A percentile compares a stretch with the other conserved stretches of the same genome.
These are phyloP conservation scores for Heterobasidion parviporum DNA, from an alignment of 1,284 basidiomycete species.

Conservation along the genomic window DNA sequence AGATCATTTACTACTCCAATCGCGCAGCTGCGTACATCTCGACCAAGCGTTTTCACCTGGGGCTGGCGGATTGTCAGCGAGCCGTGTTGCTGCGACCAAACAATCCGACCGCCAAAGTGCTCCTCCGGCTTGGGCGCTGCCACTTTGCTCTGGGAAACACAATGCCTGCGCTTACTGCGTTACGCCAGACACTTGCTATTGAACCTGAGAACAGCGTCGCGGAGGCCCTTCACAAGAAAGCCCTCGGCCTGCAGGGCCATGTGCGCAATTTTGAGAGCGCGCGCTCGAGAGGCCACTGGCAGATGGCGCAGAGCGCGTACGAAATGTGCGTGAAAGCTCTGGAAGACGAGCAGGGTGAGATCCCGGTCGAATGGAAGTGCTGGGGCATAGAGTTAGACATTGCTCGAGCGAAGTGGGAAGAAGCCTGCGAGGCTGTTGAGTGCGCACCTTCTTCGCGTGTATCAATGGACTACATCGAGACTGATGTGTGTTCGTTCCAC, in stretches of 20 bases:
- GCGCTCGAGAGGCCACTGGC: constrained; percentile 12
- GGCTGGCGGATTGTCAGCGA: constrained; percentile 10
- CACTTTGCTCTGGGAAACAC: constrained; percentile 7
- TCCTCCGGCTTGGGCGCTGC: constrained; percentile 10
- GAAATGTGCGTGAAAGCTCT: constrained; percentile 8
- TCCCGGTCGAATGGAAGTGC: constrained; percentile 10
- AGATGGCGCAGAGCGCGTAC: constrained; percentile 10
- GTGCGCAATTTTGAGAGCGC: constrained; percentile 8
- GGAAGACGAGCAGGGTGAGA: constrained; percentile 7
- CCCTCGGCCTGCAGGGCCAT: constrained; percentile 8
- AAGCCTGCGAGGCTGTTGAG: constrained; percentile 7
- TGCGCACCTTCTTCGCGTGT: constrained; percentile 1
- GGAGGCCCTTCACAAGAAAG: constrained; percentile 3
- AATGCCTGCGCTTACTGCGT: constrained; percentile 8
- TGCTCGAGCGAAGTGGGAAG: constrained; percentile 10
- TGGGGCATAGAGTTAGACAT: constrained; percentile 12
- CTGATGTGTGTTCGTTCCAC: not conserved
- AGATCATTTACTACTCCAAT: constrained; percentile 1
- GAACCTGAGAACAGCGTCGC: constrained; percentile 6
- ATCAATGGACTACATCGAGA: not conserved
- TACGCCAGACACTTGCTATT: constrained; percentile 8
- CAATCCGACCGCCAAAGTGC: not conserved
- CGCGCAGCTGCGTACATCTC: constrained; percentile 8
- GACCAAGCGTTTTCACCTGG: constrained; percentile 2
- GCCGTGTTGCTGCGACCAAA: constrained; percentile 4